These are phyloP conservation scores for Raphanus raphanistrum DNA, from an alignment of 345 rosid genomes.

Conservation along the genomic window DNA sequence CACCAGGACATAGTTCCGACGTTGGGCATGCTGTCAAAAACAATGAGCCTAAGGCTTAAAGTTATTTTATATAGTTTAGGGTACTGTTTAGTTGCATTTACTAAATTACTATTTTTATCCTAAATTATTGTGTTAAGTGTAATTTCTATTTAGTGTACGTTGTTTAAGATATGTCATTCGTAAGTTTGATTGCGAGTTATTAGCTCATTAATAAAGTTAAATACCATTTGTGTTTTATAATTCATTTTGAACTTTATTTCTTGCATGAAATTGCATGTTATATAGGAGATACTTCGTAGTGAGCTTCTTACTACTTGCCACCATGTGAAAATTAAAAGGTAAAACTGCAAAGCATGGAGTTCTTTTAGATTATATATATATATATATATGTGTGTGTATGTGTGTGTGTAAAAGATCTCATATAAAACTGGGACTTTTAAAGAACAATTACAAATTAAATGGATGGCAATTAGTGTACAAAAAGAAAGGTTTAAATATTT, in stretches of 20 bases:
- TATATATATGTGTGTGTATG: no score
- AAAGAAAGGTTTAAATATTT: not conserved
- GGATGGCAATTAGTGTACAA: slow-evolving; percentile 2
- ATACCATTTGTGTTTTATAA: not conserved
- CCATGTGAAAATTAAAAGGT: slow-evolving; percentile 24
- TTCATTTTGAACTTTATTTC: slow-evolving; percentile 1
- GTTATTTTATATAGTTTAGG: slow-evolving; percentile 4
- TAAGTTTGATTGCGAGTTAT: slow-evolving; percentile 9
- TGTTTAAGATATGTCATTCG: slow-evolving; percentile 9
- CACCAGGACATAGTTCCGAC: slow-evolving; percentile 30
- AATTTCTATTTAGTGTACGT: slow-evolving; percentile 4
- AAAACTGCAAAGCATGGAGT: slow-evolving; percentile 19
- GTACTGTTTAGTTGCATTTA: not conserved
- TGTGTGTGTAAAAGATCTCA: no score
- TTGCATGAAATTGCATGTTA: slow-evolving; percentile 25
- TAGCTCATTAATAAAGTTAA: slow-evolving; percentile 9
- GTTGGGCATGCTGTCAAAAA: slow-evolving; percentile 32
- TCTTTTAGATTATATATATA: not conserved
- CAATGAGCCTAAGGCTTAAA: slow-evolving; percentile 39
- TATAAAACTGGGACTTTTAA: no score
- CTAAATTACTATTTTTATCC: slow-evolving; percentile 4
- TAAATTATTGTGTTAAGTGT: slow-evolving; percentile 5
- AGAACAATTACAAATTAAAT: not conserved
- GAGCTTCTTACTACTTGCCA: slow-evolving; percentile 19
- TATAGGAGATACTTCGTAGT: slow-evolving; percentile 6